Conservation (phyloP, 192 early-diverging fungal genomes). For the Gorgonomyces haynaldii region DNA sequence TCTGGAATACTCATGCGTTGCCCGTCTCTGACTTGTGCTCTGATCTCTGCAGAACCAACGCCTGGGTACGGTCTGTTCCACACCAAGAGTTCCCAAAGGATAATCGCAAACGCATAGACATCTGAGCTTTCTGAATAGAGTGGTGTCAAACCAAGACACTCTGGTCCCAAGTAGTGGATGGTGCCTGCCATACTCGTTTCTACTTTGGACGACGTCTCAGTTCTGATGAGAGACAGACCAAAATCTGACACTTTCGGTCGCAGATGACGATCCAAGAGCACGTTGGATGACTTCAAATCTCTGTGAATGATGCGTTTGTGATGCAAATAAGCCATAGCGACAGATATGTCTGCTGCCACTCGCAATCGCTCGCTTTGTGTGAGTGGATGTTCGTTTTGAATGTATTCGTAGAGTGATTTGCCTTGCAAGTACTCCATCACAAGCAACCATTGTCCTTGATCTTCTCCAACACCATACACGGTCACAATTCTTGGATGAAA, state of each 20-base stretch:
- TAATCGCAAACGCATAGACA: constrained; percentile 6
- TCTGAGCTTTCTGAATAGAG: too few species aligned
- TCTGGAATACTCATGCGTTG: too few species aligned
- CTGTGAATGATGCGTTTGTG: constrained; percentile 73
- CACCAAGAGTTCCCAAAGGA: constrained; percentile 4
- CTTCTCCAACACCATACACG: constrained; percentile 1
- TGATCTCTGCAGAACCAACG: too few species aligned
- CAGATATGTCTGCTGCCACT: neutral
- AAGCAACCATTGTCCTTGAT: neutral
- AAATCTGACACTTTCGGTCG: constrained; percentile 67
- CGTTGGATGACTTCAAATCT: constrained; percentile 88
- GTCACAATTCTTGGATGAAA: neutral
- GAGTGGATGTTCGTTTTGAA: neutral
- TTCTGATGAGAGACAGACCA: too few species aligned
- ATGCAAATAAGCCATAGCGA: constrained; percentile 79
- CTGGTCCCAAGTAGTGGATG: too few species aligned
- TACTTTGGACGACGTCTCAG: too few species aligned
- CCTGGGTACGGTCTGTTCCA: too few species aligned
- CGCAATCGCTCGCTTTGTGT: neutral
- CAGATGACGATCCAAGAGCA: constrained; percentile 72
- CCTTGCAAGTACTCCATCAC: constrained; percentile 5
- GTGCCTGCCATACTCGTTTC: too few species aligned
- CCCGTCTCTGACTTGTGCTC: too few species aligned
- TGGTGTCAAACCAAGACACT: too few species aligned
- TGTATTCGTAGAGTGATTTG: neutral